Evolutionary conservation across 2,329 filamentous ascomycete genomes (phyloP).

Genomic region (Apiospora rasikravindrae): DNA sequence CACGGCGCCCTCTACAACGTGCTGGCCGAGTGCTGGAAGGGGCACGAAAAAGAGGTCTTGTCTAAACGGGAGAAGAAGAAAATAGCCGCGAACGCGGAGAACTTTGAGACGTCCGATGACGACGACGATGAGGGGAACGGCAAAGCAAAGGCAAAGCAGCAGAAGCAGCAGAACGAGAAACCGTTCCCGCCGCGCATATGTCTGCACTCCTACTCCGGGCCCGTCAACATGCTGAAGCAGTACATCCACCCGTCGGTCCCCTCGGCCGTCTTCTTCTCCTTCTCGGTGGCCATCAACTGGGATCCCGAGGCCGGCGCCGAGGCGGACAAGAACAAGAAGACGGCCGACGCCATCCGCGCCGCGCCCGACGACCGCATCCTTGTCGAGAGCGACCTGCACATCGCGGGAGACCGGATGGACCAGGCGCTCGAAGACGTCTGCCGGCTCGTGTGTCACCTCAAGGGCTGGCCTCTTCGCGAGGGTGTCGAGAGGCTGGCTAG

Average conservation of each 20-base stretch:
- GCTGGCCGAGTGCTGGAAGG: conserved; percentile 71
- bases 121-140: conserved; percentile 38
- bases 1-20: conserved; percentile 73
- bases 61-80: conserved; percentile 63
- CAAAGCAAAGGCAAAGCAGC: conserved; percentile 29
- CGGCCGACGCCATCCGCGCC: conserved; percentile 69
- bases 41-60: conserved; percentile 66
- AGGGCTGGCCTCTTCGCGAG: conserved; percentile 76
- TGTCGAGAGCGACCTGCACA: conserved; percentile 89
- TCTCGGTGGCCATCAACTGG: conserved; percentile 84
- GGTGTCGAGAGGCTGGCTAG: conserved; percentile 70
- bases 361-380: conserved; percentile 81
- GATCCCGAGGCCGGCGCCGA: conserved; percentile 41
- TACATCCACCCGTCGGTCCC: conserved; percentile 78
- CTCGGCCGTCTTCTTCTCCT: conserved; percentile 82
- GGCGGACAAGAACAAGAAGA: conserved; percentile 52
- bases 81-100: conserved; percentile 53
- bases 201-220: conserved; percentile 90
- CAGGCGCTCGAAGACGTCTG: conserved; percentile 74
- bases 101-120: conserved; percentile 45
- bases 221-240: conserved; percentile 74
- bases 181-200: conserved; percentile 89
- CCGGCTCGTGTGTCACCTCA: conserved; percentile 76
- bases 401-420: conserved; percentile 83
- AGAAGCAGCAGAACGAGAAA: conserved; percentile 40